Evolutionary conservation across 371 early-diverging fungal species (phyloP).

Genomic region (Syncephalastrum racemosum): DNA sequence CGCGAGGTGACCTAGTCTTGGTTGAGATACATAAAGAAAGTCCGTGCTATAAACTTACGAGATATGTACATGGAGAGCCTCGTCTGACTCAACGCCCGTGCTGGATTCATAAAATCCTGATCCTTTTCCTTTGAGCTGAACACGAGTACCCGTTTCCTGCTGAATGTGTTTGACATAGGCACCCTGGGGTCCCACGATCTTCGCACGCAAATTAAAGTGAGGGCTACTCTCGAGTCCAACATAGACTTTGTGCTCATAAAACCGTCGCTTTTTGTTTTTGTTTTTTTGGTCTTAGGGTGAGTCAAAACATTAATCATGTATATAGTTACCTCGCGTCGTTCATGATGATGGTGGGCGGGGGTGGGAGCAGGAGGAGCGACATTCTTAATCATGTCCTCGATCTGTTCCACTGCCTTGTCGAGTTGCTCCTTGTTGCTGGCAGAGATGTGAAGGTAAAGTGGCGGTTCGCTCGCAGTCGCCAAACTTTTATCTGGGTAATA

Average conservation of each 20-base stretch:
- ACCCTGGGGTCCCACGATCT: slow-evolving; percentile 86
- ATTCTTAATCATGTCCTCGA: slow-evolving; percentile 72
- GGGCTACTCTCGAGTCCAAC: slow-evolving; percentile 73
- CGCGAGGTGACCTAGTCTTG: slow-evolving; percentile 51
- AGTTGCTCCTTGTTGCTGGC: slow-evolving; percentile 68
- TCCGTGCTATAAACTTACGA: slow-evolving; percentile 55
- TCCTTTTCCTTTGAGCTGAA: slow-evolving; percentile 82
- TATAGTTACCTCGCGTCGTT: slow-evolving; percentile 14
- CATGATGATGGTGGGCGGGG: slow-evolving; percentile 17
- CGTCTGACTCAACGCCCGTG: slow-evolving; percentile 72
- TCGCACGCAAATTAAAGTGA: slow-evolving; percentile 78
- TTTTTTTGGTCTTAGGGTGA: not conserved
- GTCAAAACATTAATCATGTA: not conserved
- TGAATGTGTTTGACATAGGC: slow-evolving; percentile 88
- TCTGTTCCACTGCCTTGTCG: slow-evolving; percentile 68
- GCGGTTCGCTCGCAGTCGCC: slow-evolving; percentile 76
- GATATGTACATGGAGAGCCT: slow-evolving; percentile 79
- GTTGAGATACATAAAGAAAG: not conserved
- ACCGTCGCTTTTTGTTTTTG: slow-evolving; percentile 33
- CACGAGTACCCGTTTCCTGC: slow-evolving; percentile 72
- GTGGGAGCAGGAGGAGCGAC: slow-evolving; percentile 27
- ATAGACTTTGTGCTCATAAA: slow-evolving; percentile 66
- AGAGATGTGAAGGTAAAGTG: slow-evolving; percentile 75
- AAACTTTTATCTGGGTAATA: slow-evolving; percentile 73
- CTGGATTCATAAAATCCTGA: slow-evolving; percentile 77